Evolutionary conservation across 2,329 filamentous ascomycete species (phyloP), one percentile per base, ranked within the genome.

Genomic region (Fusarium acutatum): DNA sequence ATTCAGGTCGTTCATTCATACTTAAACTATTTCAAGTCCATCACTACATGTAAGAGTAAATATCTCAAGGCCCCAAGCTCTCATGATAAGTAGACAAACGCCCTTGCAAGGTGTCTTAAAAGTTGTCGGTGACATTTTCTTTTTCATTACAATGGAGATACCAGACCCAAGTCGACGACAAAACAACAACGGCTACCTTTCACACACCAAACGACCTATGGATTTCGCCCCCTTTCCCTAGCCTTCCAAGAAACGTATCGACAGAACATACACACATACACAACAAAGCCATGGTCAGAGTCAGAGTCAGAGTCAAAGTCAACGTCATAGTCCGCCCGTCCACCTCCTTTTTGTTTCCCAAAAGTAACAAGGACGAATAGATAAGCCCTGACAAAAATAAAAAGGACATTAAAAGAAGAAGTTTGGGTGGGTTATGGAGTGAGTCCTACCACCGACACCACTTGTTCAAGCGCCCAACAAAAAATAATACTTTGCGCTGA

Each of bases 61-160:
- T 37, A 43, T 38, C 22, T 53, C 34, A 18, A 30, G 28, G 40
- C 22, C 37, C 22, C 22, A 32, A 44, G n/a, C 53, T 44, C 35
- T 37, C 52, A 49, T 43, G 41, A 47, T 41, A 26, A 26, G 26
- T 26, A 69, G 50, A 77, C 24, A 71, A 49, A 68, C 63, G 63
- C 64, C 67, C 50, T 49, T 34, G 32, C 49, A 26, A 59, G 64
- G 66, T 50, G 64, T 70, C 53, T 69, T 60, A 49, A 59, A 60
- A 57, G 69, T 67, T 68, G 64, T 67, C 58, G 69, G 71, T 67
- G 64, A 22, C 69, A 73, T 61, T 71, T 61, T 76, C 50, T 74
- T 75, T 60, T 74, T 75, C 75, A 77, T 77, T 77, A 77, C 69
- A 77, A 76, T 67, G 72, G 63, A 77, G 64, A 73, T 74, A 76